A percentile compares a stretch with the other conserved stretches of the same genome.
These are phyloP conservation scores for Apophysomyces variabilis DNA, from an alignment of 371 early-diverging fungal species.

Conservation along the genomic window DNA sequence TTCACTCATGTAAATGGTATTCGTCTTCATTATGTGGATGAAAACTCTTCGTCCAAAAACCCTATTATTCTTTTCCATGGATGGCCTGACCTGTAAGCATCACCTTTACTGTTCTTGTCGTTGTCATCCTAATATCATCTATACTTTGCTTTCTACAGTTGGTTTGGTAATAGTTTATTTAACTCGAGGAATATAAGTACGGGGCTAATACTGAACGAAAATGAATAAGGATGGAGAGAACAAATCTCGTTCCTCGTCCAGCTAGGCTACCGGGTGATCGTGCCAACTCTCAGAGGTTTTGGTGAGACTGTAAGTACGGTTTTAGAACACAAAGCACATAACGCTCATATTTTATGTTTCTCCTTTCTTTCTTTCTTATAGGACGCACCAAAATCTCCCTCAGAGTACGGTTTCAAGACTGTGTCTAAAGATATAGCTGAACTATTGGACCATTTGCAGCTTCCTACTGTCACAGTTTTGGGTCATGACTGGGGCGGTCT, in stretches of 20 bases:
- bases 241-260: slow-evolving; percentile 68
- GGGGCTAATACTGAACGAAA: neutral
- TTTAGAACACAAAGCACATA: neutral
- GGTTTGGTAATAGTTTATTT: slow-evolving; percentile 18
- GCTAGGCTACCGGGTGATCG: slow-evolving; percentile 77
- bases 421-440: slow-evolving; percentile 59
- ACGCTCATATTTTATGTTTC: neutral
- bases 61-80: slow-evolving; percentile 70
- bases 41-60: slow-evolving; percentile 53
- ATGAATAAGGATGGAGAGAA: slow-evolving; percentile 72
- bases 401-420: slow-evolving; percentile 58
- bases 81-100: slow-evolving; percentile 68
- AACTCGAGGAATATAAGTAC: neutral
- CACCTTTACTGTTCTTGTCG: neutral
- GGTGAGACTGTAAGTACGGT: slow-evolving; percentile 62
- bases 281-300: slow-evolving; percentile 70
- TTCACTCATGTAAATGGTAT: slow-evolving; percentile 48
- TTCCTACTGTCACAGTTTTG: slow-evolving; percentile 64
- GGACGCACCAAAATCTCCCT: slow-evolving; percentile 54
- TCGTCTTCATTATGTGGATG: slow-evolving; percentile 70
- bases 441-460: slow-evolving; percentile 63
- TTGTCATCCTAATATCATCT: neutral
- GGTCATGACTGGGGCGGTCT: slow-evolving; percentile 85
- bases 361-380: slow-evolving; percentile 15
- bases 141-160: neutral